Evolutionary conservation across 2,329 filamentous ascomycete genomes (phyloP), one percentile per base, ranked within the genome.

Genomic region (Plenodomus lindquistii): DNA sequence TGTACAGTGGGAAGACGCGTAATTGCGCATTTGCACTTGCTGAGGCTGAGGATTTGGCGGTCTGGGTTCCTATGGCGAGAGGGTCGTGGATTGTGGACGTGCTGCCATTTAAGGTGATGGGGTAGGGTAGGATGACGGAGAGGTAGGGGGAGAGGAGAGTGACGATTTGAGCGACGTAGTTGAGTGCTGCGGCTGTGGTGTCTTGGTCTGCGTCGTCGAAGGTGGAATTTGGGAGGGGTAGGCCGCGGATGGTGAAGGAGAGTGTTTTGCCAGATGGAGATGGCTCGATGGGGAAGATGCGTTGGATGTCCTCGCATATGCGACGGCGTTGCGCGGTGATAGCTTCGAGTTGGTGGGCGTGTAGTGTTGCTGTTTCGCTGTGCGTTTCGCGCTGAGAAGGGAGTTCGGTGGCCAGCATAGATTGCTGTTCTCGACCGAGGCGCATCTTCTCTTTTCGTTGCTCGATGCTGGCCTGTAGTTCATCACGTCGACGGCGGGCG

Each of bases 311-410:
- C 57, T 94, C 86, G 69, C 91, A 92, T 46, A 97, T 89, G 29
- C 94, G 87, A 13, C 92, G 85, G 18, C 92, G 84, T 71, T 97
- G 94, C n/a, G 88, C 90, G 48, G 81, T 84, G n/a, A 91, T 87
- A 17, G 85, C 83, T 42, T 87, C 84, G 36, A 79, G 78, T 0
- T 82, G 85, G 40, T 79, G 73, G 3, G 78, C 76, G 1, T 88
- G 72, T 1, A 86, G 75, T 4, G 76, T 72, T 29, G 78, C 78
- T 11, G 83, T 85, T 1, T 81, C 40, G 77, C 75, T 7, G 84
- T 61, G 68, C 50, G 53, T 59, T 16, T 65, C 54, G 15, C 48
- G 47, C 6, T 64, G 86, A 54, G 85, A 79, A 11, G 78, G 74
- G 6, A 94, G 81, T 57, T 89, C 84, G 6, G 76, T 75, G 3